Evolutionary conservation across 2,329 filamentous ascomycete species (phyloP).

Genomic region (Helotiales sp.): DNA sequence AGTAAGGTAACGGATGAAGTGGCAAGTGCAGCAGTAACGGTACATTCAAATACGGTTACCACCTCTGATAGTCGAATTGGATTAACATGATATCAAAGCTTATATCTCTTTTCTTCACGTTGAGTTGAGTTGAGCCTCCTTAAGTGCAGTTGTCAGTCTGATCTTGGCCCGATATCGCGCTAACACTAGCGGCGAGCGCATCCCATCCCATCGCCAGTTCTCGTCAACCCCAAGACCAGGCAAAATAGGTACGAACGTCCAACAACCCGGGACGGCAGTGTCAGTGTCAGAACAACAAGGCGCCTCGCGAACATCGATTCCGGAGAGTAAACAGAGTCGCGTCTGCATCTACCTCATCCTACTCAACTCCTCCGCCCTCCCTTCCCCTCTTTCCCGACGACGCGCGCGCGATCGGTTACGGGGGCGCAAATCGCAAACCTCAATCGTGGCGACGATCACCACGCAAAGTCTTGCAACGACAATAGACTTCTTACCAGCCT

Average conservation of each 20-base stretch:
- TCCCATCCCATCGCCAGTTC: conserved; percentile 2
- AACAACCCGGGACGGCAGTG: background rate
- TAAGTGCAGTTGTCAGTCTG: background rate
- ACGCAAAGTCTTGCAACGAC: conserved; percentile 40
- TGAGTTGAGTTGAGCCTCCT: background rate
- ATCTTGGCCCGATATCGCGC: conserved; percentile 4
- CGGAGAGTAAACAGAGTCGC: conserved; percentile 18
- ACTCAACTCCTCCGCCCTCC: background rate
- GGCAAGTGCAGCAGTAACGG: background rate
- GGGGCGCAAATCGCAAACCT: conserved; percentile 27
- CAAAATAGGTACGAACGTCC: conserved; percentile 1
- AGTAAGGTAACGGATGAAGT: background rate
- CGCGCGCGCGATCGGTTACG: conserved; percentile 28
- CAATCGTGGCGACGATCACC: conserved; percentile 39
- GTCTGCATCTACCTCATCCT: conserved; percentile 19
- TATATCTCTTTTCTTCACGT: background rate
- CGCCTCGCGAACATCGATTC: background rate
- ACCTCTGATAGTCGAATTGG: background rate
- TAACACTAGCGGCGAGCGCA: conserved; percentile 4
- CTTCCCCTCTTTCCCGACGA: conserved; percentile 12
- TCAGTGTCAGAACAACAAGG: conserved; percentile 3
- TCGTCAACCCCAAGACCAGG: background rate
- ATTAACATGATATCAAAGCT: background rate
- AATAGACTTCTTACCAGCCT: conserved; percentile 56
- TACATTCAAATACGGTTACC: background rate